Conservation (phyloP, 2,329 filamentous ascomycete species). For the Fusarium buxicola region DNA sequence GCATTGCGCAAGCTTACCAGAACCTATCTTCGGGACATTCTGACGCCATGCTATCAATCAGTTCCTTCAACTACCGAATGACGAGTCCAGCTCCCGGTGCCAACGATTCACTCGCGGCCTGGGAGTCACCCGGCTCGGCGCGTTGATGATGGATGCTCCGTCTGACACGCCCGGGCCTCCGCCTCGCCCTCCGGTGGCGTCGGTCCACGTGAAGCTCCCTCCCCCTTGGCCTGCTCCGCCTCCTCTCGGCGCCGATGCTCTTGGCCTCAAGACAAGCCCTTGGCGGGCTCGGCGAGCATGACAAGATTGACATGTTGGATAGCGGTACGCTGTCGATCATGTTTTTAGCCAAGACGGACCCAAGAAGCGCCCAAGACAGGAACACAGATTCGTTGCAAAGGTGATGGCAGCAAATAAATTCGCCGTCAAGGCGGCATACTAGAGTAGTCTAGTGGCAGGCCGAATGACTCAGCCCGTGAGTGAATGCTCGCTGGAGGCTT, state of each 20-base stretch:
- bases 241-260: slow-evolving; percentile 6
- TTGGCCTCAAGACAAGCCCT: slow-evolving; percentile 9
- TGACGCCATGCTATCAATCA: neutral
- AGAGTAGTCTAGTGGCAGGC: slow-evolving; percentile 22
- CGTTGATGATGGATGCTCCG: neutral
- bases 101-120: slow-evolving; percentile 2
- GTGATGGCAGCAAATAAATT: neutral
- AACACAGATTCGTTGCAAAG: neutral
- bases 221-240: slow-evolving; percentile 8
- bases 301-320: slow-evolving; percentile 1
- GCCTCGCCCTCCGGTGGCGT: neutral
- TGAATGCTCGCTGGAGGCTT: neutral
- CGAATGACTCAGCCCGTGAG: slow-evolving; percentile 38
- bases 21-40: neutral
- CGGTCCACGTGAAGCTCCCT: slow-evolving; percentile 3
- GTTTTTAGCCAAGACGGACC: neutral
- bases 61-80: slow-evolving; percentile 4
- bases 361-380: neutral
- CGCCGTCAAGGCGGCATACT: neutral
- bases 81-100: neutral
- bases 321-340: neutral
- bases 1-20: neutral
- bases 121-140: slow-evolving; percentile 35
- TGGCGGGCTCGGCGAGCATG: slow-evolving; percentile 7
- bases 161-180: neutral